Evolutionary conservation across 2,329 filamentous ascomycete species (phyloP).

Genomic region (Phaeosphaeriaceae sp.): DNA sequence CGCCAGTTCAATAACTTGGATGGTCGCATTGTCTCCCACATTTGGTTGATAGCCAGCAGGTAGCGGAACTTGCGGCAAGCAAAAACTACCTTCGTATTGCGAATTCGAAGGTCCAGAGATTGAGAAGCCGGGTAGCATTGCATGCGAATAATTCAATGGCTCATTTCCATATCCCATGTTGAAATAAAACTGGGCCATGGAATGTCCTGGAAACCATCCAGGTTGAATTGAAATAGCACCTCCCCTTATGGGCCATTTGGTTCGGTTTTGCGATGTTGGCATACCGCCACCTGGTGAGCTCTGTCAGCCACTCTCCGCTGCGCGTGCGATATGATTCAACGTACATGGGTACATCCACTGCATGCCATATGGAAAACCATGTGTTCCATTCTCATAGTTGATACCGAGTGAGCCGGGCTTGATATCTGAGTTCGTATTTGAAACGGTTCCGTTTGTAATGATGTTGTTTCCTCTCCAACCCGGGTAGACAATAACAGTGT

Average conservation of each 20-base stretch:
- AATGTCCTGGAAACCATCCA: constrained; percentile 93
- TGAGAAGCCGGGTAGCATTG: constrained; percentile 81
- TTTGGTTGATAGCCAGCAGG: constrained; percentile 74
- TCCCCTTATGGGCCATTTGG: constrained; percentile 86
- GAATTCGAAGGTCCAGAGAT: constrained; percentile 81
- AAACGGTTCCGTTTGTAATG: constrained; percentile 70
- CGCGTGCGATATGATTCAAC: constrained; percentile 43
- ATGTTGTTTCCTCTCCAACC: constrained; percentile 88
- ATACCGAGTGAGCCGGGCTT: constrained; percentile 54
- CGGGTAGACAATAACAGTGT: constrained; percentile 85
- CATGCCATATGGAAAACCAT: constrained; percentile 81
- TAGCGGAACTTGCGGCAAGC: constrained; percentile 85
- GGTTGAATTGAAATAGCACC: constrained; percentile 91
- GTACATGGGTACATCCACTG: constrained; percentile 95
- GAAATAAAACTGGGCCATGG: constrained; percentile 82
- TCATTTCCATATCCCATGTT: constrained; percentile 87
- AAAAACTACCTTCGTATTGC: constrained; percentile 87
- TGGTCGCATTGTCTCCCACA: constrained; percentile 86
- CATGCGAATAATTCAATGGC: constrained; percentile 84
- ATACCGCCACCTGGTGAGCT: constrained; percentile 77
- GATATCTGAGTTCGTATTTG: constrained; percentile 45
- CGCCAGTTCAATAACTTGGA: constrained; percentile 84
- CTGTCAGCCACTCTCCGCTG: constrained; percentile 13
- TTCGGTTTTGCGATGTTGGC: constrained; percentile 77
- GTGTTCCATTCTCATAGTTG: constrained; percentile 52